Evolutionary conservation across 495 filamentous ascomycete species (phyloP), one percentile per base, ranked within the genome.

Genomic region (Aspergillus affinis): DNA sequence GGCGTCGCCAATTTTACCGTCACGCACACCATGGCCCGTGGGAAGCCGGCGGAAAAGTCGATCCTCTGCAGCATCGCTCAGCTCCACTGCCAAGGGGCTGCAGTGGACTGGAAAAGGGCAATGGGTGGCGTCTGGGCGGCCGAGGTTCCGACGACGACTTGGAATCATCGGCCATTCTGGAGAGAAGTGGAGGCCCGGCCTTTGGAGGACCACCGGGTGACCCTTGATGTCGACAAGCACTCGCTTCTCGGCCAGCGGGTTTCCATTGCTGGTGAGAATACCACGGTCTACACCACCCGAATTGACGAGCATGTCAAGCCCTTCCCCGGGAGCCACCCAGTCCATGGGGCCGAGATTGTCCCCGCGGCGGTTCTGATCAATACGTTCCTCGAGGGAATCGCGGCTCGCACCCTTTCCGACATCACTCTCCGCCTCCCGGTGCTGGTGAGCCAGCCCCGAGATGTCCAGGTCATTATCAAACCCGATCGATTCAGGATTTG

Each of bases 91-190:
- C 79, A 75, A 59, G 85, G 85, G 5, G 67, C 67, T 21, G 15
- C 52, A 12, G 65, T 84, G 13, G 69, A 81, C 55, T 77, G 81
- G 48, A 69, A 72, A 55, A 65, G 61, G 23, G 72, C 83, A 62
- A 80, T 51, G 66, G 70, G 0, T 62, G 70, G 52, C 29, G 74
- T 19, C 55, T 83, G 49, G 77, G 72, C 52, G 69, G 78, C 55
- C 61, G 81, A 48, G 73, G 78, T 61, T 62, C 79, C 60, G 77
- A 81, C 60, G 65, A 75, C 70, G 9, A 54, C 75, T 8, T 87
- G 84, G 84, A 54, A 19, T 51, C 78, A 84, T 62, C 69, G 70
- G 32, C 75, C 72, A 48, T 81, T 80, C 62, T 86, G 82, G 82
- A 77, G 81, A 46, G 77, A 84, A 49, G 58, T 76, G 27, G 52